Percentiles rank a stretch among this genome's conserved stretches.
phyloP scores from a whole-genome alignment of 345 rosid genomes.

The Nephelium lappaceum region DNA sequence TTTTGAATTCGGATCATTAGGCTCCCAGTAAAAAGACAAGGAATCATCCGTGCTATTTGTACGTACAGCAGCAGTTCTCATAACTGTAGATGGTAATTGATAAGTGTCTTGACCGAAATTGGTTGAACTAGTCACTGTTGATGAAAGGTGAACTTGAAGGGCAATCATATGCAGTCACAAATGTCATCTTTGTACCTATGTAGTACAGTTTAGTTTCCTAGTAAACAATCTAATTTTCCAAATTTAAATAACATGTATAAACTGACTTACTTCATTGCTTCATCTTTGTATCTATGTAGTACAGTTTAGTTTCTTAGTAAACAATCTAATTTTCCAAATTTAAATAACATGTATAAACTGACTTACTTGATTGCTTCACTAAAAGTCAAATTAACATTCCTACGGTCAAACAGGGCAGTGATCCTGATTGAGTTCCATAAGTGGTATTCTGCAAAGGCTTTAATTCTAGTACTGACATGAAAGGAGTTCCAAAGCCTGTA shows the following conservation, averaged over 20 bases:
- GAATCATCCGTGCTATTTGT: background rate
- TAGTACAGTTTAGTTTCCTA: background rate
- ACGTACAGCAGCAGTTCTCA: background rate
- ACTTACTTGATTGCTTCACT: background rate
- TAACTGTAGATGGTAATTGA: constrained; percentile 27
- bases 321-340: too few relatives aligned
- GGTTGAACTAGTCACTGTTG: constrained; percentile 11
- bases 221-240: too few relatives aligned
- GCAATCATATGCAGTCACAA: constrained; percentile 44
- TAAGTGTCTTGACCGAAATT: background rate
- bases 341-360: background rate
- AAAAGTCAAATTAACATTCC: background rate
- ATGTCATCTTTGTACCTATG: too few relatives aligned
- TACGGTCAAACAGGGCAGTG: background rate
- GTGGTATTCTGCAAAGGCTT: constrained; percentile 11
- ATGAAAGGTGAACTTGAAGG: constrained; percentile 8
- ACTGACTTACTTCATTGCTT: too few relatives aligned
- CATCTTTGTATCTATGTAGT: too few relatives aligned
- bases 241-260: too few relatives aligned
- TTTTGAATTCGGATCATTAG: background rate
- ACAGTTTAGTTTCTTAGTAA: too few relatives aligned
- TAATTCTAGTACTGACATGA: constrained; percentile 7
- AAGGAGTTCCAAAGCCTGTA: background rate
- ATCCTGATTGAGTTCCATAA: constrained; percentile 15
- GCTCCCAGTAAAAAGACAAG: background rate